Percentiles rank a stretch among this genome's conserved stretches.
Evolutionary conservation across 495 filamentous ascomycete species (phyloP).

Genomic region (Thermothielavioides terrestris): DNA sequence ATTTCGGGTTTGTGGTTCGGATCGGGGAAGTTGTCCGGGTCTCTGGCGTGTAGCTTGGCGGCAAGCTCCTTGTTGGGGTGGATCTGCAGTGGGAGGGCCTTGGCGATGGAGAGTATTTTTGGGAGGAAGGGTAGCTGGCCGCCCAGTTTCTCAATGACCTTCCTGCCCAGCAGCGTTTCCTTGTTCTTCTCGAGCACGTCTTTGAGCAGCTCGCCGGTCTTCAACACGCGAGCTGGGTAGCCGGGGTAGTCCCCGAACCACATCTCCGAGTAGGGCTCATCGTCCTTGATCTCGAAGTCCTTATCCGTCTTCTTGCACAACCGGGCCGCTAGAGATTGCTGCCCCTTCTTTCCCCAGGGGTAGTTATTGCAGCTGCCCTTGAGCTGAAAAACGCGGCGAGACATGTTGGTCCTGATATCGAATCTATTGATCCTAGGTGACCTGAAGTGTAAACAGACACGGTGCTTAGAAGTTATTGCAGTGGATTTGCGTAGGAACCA

Average conservation of each 20-base stretch:
- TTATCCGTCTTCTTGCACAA: slow-evolving; percentile 57
- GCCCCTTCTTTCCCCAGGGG: slow-evolving; percentile 62
- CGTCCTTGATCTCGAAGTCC: slow-evolving; percentile 60
- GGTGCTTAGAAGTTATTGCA: too few relatives aligned
- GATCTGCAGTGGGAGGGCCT: slow-evolving; percentile 74
- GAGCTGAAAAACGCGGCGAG: slow-evolving; percentile 40
- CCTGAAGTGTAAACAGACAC: too few relatives aligned
- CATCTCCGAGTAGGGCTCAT: slow-evolving; percentile 57
- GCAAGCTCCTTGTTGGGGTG: slow-evolving; percentile 65
- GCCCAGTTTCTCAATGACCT: slow-evolving; percentile 54
- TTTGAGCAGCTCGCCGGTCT: slow-evolving; percentile 54
- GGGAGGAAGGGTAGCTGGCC: slow-evolving; percentile 60
- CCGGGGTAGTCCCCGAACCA: slow-evolving; percentile 79
- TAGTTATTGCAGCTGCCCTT: slow-evolving; percentile 48
- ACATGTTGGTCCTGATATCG: slow-evolving; percentile 14
- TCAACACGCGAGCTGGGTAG: slow-evolving; percentile 54
- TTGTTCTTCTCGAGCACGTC: slow-evolving; percentile 57
- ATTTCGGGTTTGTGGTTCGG: slow-evolving; percentile 80
- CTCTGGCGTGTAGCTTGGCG: slow-evolving; percentile 49
- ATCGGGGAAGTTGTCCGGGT: slow-evolving; percentile 60
- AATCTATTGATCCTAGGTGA: too few relatives aligned
- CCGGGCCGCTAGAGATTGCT: slow-evolving; percentile 59
- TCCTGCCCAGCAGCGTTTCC: slow-evolving; percentile 54
- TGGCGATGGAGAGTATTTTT: slow-evolving; percentile 65
- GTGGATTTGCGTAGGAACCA: too few relatives aligned